phyloP scores from a whole-genome alignment of 73 alveolate genomes.

The Tetrahymena elliotti region DNA sequence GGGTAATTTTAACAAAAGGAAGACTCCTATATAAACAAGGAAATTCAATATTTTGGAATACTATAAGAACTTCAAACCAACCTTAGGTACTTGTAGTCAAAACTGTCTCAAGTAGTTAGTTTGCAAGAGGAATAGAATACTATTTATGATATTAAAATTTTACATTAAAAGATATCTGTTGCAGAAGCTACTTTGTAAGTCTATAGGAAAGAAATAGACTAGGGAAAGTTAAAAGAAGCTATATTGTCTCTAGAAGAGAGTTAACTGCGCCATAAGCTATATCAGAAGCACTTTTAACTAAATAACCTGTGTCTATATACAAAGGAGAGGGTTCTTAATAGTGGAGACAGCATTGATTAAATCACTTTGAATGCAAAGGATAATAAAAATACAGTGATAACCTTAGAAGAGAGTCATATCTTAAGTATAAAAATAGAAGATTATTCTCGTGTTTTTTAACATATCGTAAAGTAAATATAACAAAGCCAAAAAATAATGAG shows the following conservation, averaged over 20 bases:
- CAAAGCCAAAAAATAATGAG: not conserved
- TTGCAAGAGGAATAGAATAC: not conserved
- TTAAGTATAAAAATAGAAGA: not conserved
- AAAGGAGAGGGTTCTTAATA: not conserved
- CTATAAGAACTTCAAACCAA: not conserved
- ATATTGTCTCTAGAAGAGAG: not conserved
- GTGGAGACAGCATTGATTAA: not conserved
- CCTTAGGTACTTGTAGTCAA: not conserved
- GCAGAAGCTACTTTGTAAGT: not conserved
- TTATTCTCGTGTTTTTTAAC: not conserved
- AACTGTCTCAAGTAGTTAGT: not conserved
- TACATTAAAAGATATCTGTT: not conserved
- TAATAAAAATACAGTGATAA: not conserved
- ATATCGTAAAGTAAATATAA: not conserved
- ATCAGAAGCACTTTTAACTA: not conserved
- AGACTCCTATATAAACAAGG: not conserved
- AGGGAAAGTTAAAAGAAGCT: not conserved
- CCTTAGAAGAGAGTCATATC: not conserved
- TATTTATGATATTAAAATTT: not conserved
- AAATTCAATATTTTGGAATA: not conserved
- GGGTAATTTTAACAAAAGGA: not conserved
- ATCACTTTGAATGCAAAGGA: not conserved
- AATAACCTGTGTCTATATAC: not conserved
- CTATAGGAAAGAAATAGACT: not conserved
- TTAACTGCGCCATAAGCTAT: not conserved